A percentile compares a stretch with the other conserved stretches of the same genome.
These are phyloP conservation scores for Isabelozyma heimii DNA, from an alignment of 805 yeast species.

Conservation along the genomic window DNA sequence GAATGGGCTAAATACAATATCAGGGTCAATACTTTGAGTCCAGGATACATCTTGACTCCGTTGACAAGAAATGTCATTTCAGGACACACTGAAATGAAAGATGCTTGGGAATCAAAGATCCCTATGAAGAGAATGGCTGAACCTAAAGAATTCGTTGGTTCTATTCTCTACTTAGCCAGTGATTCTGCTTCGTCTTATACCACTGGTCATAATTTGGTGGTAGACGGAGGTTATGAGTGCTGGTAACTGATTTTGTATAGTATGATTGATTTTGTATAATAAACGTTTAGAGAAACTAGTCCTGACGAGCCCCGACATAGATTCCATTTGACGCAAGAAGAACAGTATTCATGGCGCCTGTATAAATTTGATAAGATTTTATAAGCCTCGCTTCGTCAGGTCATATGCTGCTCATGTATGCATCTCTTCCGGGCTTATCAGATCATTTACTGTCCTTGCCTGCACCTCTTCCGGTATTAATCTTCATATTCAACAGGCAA, in stretches of 20 bases:
- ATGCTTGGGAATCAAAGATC: conserved; percentile 67
- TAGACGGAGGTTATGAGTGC: conserved; percentile 85
- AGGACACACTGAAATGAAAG: conserved; percentile 59
- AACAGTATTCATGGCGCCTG: no score
- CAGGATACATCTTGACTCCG: conserved; percentile 80
- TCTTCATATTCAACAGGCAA: no score
- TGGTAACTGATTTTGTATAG: conserved; percentile 45
- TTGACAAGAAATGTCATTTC: conserved; percentile 68
- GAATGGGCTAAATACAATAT: conserved; percentile 80
- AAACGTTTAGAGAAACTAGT: neutral
- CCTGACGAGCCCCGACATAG: no score
- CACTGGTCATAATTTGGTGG: conserved; percentile 79
- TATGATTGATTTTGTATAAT: neutral
- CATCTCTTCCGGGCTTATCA: no score
- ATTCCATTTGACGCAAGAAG: no score
- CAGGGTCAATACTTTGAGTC: conserved; percentile 75
- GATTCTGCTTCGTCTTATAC: conserved; percentile 72
- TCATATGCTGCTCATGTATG: no score
- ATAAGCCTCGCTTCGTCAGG: no score
- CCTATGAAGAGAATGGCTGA: conserved; percentile 85
- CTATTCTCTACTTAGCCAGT: conserved; percentile 70
- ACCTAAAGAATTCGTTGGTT: conserved; percentile 79
- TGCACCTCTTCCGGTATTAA: no score
- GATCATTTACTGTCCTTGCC: no score
- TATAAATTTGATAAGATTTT: no score